phyloP scores from a whole-genome alignment of 495 filamentous ascomycete genomes.

The Neurospora intermedia region DNA sequence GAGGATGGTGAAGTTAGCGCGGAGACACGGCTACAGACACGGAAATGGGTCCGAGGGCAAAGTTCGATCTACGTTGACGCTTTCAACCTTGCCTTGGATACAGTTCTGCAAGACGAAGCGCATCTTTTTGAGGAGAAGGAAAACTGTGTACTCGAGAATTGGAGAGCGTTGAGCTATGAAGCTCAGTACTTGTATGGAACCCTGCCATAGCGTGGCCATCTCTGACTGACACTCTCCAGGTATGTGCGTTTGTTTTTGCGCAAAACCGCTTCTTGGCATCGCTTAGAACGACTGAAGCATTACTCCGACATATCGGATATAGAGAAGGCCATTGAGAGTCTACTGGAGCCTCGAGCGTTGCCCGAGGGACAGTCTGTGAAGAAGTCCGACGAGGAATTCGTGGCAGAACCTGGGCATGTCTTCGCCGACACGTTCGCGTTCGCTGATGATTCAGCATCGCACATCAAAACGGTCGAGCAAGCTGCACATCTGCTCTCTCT shows the following conservation, averaged over 20 bases:
- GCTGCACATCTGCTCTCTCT: constrained; percentile 68
- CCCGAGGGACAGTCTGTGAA: not conserved
- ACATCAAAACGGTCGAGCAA: constrained; percentile 74
- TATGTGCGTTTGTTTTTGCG: constrained; percentile 92
- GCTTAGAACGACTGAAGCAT: constrained; percentile 64
- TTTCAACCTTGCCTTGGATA: constrained; percentile 87
- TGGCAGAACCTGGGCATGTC: constrained; percentile 30
- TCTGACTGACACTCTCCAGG: constrained; percentile 18
- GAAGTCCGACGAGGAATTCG: not conserved
- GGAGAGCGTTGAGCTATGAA: constrained; percentile 68
- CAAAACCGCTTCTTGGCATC: constrained; percentile 92
- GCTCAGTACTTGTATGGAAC: constrained; percentile 75
- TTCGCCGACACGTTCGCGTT: constrained; percentile 54
- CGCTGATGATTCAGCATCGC: constrained; percentile 61
- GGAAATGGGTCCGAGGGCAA: constrained; percentile 37
- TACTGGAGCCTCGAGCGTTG: constrained; percentile 26
- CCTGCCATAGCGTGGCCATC: not conserved
- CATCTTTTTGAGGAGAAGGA: constrained; percentile 82
- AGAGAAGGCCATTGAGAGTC: constrained; percentile 46
- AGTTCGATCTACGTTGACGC: constrained; percentile 96
- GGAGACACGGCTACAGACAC: constrained; percentile 23
- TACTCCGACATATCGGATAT: constrained; percentile 75
- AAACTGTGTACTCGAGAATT: constrained; percentile 63
- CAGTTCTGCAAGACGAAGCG: constrained; percentile 78
- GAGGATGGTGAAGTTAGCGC: constrained; percentile 28